Base-by-base conservation (phyloP, 768 basidiomycete genomes). In the Tricholoma bakamatsutake region DNA sequence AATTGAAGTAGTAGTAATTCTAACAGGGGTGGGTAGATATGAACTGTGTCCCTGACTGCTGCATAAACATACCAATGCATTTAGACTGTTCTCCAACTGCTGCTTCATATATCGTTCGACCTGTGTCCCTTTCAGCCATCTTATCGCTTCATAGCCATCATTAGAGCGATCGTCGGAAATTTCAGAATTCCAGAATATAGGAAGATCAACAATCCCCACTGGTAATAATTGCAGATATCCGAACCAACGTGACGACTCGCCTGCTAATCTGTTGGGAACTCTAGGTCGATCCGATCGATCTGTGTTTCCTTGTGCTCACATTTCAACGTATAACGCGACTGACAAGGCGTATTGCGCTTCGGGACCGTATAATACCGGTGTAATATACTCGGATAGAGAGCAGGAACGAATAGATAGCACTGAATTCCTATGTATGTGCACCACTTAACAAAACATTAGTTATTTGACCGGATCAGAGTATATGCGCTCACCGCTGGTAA, bases 161-260 rank as follows among this genome's bases (percentile, higher is more conserved):
- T 55, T 31, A 8, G 35, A 42, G 17, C 49, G n/a, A 28, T 58
- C 34, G 15, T 34, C 31, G 24, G 58, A 35, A 42, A 57, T 47
- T 18, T 61, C 50, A 42, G 47, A 42, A 4, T n/a, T 37, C 88
- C 88, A 89, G 59, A 88, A 81, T 17, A 84, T 57, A 33, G 85
- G 84, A 31, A 88, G 73, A 55, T 83, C 80, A 18, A 85, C 79
- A 5, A 66, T 63, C 40, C 67, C 65, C 42, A 63, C 56, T n/a
- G 87, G 83, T 5, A 90, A 72, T 10, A 83, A 82, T 60, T 85
- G 80, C 5, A 90, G 64, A 68, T 90, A 90, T 45, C 78, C 80
- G 60, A 68, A 74, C 85, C 87, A 90, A 42, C 71, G 72, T 8
- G 88, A 89, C 24, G 54, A 52, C 46, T 65, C 43, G 34, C 79